These are phyloP conservation scores for Globisporangium canariense DNA, from an alignment of 352 stramenopile genomes.

Conservation along the genomic window DNA sequence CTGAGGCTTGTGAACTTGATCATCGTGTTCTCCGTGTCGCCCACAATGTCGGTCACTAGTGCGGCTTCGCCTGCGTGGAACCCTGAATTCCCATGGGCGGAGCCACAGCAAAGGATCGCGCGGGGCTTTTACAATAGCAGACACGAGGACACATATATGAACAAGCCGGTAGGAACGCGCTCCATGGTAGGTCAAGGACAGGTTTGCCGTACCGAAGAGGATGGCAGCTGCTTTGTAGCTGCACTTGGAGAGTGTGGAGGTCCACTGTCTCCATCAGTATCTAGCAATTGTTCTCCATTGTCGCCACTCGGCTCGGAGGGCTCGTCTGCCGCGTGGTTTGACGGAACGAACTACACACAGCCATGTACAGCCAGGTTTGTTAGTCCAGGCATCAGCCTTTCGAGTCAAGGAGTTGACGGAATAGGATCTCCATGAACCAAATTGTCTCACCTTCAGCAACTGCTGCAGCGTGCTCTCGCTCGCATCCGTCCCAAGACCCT, in stretches of 20 bases:
- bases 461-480: constrained; percentile 37
- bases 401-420: too few relatives aligned
- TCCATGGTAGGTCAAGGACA: too few relatives aligned
- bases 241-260: background rate
- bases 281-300: background rate
- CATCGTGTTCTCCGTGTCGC: constrained; percentile 42
- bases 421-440: too few relatives aligned
- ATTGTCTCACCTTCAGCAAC: constrained; percentile 27
- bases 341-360: constrained; percentile 15
- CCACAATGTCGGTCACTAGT: constrained; percentile 42
- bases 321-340: background rate
- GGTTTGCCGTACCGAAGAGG: background rate
- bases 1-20: constrained; percentile 45
- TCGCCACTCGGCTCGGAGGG: constrained; percentile 2
- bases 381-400: too few relatives aligned
- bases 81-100: background rate
- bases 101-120: constrained; percentile 37
- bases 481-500: constrained; percentile 3
- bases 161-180: too few relatives aligned
- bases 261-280: background rate
- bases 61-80: constrained; percentile 39
- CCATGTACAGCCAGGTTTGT: background rate
- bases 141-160: background rate
- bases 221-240: background rate
- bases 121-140: constrained; percentile 24